Evolutionary conservation across 208 protist genomes (phyloP), one percentile per base, ranked within the genome.

Genomic region (Naegleria lovaniensis): DNA sequence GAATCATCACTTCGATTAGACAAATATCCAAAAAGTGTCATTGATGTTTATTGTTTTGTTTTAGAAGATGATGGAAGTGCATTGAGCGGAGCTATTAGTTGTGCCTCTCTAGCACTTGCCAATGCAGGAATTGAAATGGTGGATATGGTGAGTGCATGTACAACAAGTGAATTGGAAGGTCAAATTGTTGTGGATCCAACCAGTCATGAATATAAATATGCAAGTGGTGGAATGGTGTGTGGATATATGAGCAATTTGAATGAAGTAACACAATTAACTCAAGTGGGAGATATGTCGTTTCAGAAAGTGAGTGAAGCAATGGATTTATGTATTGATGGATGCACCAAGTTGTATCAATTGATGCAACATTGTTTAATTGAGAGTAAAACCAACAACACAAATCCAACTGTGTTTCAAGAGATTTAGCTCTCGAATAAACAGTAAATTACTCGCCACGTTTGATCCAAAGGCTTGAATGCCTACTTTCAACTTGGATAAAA

Each of bases 61-160:
- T 76, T 94, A 55, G 86, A 94, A 76, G 88, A 90, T 58, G 90
- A 90, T 58, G 92, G 92, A 39, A 41, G 83, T 51, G 58, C 43
- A 25, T 89, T 91, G 40, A 43, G 51, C 29, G 48, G 88, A 40
- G 36, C 92, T 6, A 91, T 93, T 22, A 92, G 25, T 16, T 67
- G 83, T 85, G 93, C 89, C 43, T 93, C 92, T 29, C 33, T 94
- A 7, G 93, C 93, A 6, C n/a, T 94, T 11, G 90, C 88, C 3
- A 91, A 94, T 83, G 93, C 92, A 22, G 93, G 92, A 22, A 93
- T 94, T 55, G 93, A 94, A 48, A 91, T 94, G 89, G 88, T 83
- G 86, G 92, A 93, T 43, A 19, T 94, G 5, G 91, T 93, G 36
- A 51, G 88, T 48, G 87, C 93, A 79, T 90, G 89, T 83, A 91